Base-by-base conservation (phyloP, 257 asterid genomes). In the Solanum neorickii region DNA sequence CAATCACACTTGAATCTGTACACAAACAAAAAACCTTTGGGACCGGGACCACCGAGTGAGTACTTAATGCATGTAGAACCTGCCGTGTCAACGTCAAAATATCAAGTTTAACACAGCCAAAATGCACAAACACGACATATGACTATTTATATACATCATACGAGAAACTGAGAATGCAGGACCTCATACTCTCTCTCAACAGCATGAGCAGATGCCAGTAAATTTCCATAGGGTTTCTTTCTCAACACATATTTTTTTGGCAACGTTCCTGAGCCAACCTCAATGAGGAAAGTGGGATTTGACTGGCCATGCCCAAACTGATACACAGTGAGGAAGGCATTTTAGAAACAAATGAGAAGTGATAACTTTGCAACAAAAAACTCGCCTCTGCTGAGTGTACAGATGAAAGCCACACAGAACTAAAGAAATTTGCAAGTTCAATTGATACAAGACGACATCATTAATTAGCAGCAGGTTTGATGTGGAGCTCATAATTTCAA, bases 261-360 rank as follows among this genome's bases (percentile, higher is more conserved):
- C 20, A 90, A 62, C 80, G 91, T 86, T 76, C 95, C 98, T 23
- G 93, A 90, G 76, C 89, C 92, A 77, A 94, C 96, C 92, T 95
- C 98, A 89, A 96, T 87, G 60, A 94, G 98, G 92, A 94, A 96
- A 25, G 98, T 95, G 15, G 99, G 99, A 88, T 96, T 96, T 39
- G 98, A 96, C 86, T 96, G 99, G 27, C 99, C 98, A 87, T 96
- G 98, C 87, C 99, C 98, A 91, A 96, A 96, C 98, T 96, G 94
- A 89, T 80, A 12, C 87, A 73, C 78, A 84, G 37, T 9, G 29
- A 86, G 80, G 27, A 52, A 15, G 41, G 23, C 52, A 69, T 87
- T 20, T 87, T 49, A 77, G 35, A 18, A 70, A 70, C 42, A 31
- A 52, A 18, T 76, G 75, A 82, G 31, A 44, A 62, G 56, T 18